Evolutionary conservation across 345 rosid species (phyloP).

Genomic region (Camelina neglecta): DNA sequence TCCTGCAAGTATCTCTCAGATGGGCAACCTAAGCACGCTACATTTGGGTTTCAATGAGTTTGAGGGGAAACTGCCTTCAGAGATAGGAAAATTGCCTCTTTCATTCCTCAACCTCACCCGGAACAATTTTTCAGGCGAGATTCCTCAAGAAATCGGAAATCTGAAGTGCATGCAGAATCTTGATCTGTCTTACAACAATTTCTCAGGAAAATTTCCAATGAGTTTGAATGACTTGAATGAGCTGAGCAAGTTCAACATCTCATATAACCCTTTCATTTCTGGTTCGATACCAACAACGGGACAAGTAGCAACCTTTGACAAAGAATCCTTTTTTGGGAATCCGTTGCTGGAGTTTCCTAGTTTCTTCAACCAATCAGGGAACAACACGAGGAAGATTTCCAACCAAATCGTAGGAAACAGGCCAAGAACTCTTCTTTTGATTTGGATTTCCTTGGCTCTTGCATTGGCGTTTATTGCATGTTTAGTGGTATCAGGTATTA

Average conservation of each 20-base stretch:
- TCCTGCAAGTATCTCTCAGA: constrained; percentile 63
- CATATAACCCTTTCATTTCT: constrained; percentile 72
- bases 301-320: constrained; percentile 75
- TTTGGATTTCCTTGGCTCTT: constrained; percentile 52
- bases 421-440: constrained; percentile 39
- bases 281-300: constrained; percentile 77
- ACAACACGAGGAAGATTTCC: constrained; percentile 1
- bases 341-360: constrained; percentile 63
- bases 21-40: constrained; percentile 68
- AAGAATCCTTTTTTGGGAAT: constrained; percentile 75
- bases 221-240: constrained; percentile 64
- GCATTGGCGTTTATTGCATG: constrained; percentile 47
- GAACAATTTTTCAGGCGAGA: constrained; percentile 66
- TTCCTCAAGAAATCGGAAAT: constrained; percentile 68
- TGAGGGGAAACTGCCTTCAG: constrained; percentile 60
- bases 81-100: constrained; percentile 66
- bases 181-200: constrained; percentile 81
- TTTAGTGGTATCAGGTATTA: constrained; percentile 54
- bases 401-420: constrained; percentile 33
- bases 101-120: constrained; percentile 71
- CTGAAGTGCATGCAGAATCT: constrained; percentile 75
- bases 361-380: constrained; percentile 49
- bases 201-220: constrained; percentile 74
- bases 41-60: constrained; percentile 73
- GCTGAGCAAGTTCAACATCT: constrained; percentile 83